Base-by-base conservation (phyloP, 176 grass and related monocot genomes). In the Paspalum notatum region DNA sequence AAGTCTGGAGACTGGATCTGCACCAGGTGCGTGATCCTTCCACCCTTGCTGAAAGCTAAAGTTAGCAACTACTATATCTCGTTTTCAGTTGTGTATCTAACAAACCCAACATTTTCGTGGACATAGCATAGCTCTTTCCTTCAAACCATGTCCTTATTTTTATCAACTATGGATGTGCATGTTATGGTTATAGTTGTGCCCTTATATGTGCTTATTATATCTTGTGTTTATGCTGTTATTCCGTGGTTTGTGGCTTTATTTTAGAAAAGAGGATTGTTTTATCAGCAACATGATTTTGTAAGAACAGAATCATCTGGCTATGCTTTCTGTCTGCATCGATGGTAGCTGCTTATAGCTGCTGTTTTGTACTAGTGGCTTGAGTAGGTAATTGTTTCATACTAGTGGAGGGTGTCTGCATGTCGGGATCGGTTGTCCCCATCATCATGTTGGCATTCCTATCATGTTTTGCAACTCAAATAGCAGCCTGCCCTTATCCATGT, bases 1-100 rank as follows among this genome's bases (percentile, higher is more conserved):
- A 95, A 95, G 76, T 95, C 92, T 63, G 92, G 95, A 21, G 92
- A 98, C 79, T 98, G 95, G 95, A 87, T 98, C 87, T 98, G 95
- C 75, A 95, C 92, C 59, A 98, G 95, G 95, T 98, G 66, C 52
- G 66, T 72, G 48, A 74, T 51, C 26, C 27, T 74, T 78, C 42
- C 16, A 43, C 37, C 71, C 38, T 57, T 57, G 53, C 32, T 56
- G 12, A 54, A 74, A 50, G 14, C 26, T 25, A 27, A 70, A 22
- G 5, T 24, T 10, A 3, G 3, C 4, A 32, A 9, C 15, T 72
- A 9, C 52, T 27, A 47, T 38, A 38, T 54, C 49, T 73, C 37
- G 20, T 71, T 73, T 66, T 67, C 24, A 8, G 14, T 45, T 86
- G 40, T 26, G 26, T 61, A 32, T 43, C 66, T 22, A 59, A 81